A percentile compares a stretch with the other conserved stretches of the same genome.
These are phyloP conservation scores for Prunella vulgaris DNA, from an alignment of 257 asterid genomes.

Conservation along the genomic window DNA sequence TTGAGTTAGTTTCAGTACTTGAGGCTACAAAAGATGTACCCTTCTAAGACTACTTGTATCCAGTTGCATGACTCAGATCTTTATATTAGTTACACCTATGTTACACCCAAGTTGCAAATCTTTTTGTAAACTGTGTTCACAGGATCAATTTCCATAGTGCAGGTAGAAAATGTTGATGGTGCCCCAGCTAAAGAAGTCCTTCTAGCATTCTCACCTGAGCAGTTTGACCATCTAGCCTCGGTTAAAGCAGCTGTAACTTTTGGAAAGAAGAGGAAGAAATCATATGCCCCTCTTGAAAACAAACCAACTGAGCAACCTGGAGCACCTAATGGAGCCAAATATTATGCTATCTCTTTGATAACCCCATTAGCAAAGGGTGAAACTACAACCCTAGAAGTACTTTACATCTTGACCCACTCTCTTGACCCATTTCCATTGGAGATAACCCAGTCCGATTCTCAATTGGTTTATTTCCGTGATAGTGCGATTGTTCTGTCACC, in stretches of 20 bases:
- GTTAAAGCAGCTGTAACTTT: conserved; percentile 67
- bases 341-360: conserved; percentile 49
- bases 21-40: background rate
- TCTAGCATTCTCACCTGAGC: conserved; percentile 70
- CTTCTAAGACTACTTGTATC: background rate
- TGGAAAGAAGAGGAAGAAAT: conserved; percentile 85
- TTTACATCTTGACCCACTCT: conserved; percentile 69
- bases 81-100: background rate
- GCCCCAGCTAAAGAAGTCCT: conserved; percentile 69
- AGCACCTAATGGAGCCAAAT: conserved; percentile 74
- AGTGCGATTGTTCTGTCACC: conserved; percentile 88
- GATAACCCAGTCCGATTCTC: conserved; percentile 89
- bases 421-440: conserved; percentile 92
- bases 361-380: conserved; percentile 65
- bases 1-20: background rate
- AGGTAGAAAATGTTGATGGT: conserved; percentile 77
- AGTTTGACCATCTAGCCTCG: conserved; percentile 67
- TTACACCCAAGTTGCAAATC: conserved; percentile 9
- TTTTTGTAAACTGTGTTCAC: conserved; percentile 8
- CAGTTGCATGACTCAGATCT: background rate
- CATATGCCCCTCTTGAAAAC: conserved; percentile 62
- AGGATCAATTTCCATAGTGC: conserved; percentile 20
- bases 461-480: conserved; percentile 88
- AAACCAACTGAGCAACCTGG: conserved; percentile 49
- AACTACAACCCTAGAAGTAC: conserved; percentile 60